phyloP scores from a whole-genome alignment of 495 filamentous ascomycete genomes.

The Letharia columbiana region DNA sequence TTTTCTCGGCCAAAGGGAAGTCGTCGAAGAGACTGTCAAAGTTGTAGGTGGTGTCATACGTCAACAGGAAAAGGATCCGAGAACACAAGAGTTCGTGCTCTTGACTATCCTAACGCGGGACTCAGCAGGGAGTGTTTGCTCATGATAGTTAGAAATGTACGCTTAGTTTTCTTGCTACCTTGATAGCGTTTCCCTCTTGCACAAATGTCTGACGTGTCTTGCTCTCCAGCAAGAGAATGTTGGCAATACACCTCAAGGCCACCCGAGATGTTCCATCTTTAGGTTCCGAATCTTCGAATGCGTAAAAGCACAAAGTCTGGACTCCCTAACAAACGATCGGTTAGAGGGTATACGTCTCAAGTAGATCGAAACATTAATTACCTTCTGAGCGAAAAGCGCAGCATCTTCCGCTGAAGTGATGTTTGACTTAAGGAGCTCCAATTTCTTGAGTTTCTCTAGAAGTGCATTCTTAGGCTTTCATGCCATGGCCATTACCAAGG shows the following conservation, averaged over 20 bases:
- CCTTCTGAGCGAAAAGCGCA: conserved; percentile 3
- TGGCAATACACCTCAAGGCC: conserved; percentile 80
- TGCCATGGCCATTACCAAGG: neutral
- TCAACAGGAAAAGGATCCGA: conserved; percentile 76
- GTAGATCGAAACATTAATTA: neutral
- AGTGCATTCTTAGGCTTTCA: neutral
- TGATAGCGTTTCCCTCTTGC: conserved; percentile 63
- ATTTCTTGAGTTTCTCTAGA: neutral
- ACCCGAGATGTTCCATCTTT: conserved; percentile 56
- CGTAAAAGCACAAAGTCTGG: conserved; percentile 59
- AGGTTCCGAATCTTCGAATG: conserved; percentile 51
- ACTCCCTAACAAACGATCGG: conserved; percentile 52
- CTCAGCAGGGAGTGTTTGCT: neutral
- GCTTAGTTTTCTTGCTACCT: conserved; percentile 63
- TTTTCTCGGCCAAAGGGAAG: conserved; percentile 58
- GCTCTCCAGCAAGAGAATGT: conserved; percentile 65
- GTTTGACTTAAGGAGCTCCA: conserved; percentile 1
- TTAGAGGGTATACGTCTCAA: neutral
- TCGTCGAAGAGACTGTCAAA: conserved; percentile 61
- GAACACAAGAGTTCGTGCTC: conserved; percentile 86
- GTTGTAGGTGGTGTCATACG: conserved; percentile 68
- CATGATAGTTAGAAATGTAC: conserved; percentile 27
- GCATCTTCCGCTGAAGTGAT: conserved; percentile 12
- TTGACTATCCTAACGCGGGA: conserved; percentile 50
- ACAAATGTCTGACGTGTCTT: conserved; percentile 73